Conservation (phyloP, 192 early-diverging fungal genomes). For the Dissophora globulifera region DNA sequence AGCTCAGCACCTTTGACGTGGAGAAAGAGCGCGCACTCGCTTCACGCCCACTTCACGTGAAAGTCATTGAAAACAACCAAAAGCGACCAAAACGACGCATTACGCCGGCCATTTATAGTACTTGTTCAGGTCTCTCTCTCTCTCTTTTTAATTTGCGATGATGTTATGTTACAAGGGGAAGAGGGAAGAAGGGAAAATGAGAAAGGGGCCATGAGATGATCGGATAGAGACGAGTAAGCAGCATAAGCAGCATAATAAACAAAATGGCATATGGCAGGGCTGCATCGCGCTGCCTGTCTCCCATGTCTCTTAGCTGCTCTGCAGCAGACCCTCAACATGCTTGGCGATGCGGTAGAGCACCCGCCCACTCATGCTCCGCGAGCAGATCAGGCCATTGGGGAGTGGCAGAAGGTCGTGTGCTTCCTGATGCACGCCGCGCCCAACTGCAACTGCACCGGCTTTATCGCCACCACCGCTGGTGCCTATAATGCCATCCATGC, state of each 20-base stretch:
- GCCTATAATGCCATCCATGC: not conserved
- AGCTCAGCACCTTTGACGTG: too few species aligned
- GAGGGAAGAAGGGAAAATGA: not conserved
- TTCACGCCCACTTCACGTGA: too few species aligned
- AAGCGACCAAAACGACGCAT: too few species aligned
- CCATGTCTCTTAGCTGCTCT: too few species aligned
- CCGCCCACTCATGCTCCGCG: constrained; percentile 31
- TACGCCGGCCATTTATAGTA: too few species aligned
- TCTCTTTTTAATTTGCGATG: too few species aligned
- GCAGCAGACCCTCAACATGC: constrained; percentile 41
- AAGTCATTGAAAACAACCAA: too few species aligned
- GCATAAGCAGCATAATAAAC: not conserved
- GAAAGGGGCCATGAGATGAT: not conserved
- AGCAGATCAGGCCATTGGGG: constrained; percentile 41
- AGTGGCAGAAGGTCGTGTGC: constrained; percentile 36
- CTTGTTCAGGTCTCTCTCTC: too few species aligned
- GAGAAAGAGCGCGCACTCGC: too few species aligned
- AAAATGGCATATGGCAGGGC: too few species aligned
- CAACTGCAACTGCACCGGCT: not conserved
- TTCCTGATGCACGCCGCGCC: not conserved
- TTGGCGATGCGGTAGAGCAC: constrained; percentile 40
- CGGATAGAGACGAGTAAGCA: not conserved
- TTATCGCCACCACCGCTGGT: too few species aligned
- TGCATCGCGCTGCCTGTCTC: too few species aligned
- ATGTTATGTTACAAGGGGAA: not conserved